These are phyloP conservation scores for Antitrichia curtipendula DNA, from an alignment of 225 moss, liverwort and hornwort species.

Conservation along the genomic window DNA sequence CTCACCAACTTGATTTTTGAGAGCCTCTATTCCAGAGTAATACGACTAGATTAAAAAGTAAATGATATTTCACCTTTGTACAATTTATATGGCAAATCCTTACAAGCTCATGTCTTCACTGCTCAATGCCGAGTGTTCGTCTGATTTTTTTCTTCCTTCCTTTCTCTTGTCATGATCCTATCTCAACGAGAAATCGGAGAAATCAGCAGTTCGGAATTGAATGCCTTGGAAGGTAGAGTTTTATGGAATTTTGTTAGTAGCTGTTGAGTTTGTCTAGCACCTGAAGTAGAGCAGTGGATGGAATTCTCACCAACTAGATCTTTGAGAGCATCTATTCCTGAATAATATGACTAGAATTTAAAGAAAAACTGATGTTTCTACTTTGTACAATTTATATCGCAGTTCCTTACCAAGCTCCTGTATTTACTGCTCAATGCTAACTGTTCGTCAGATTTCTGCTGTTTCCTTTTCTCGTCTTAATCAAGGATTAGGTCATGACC, in stretches of 20 bases:
- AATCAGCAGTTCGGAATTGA: conserved; percentile 23
- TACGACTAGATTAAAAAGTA: neutral
- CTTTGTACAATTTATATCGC: conserved; percentile 3
- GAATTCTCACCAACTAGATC: neutral
- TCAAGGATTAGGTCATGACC: neutral
- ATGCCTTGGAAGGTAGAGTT: neutral
- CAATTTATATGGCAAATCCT: neutral
- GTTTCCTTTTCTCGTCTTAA: neutral
- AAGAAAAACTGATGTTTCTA: neutral
- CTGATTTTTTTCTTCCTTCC: neutral
- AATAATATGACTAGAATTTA: neutral
- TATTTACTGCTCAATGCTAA: neutral
- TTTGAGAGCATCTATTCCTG: neutral
- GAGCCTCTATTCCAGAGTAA: neutral
- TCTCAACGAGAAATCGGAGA: conserved; percentile 49
- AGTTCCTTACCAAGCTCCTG: neutral
- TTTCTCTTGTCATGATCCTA: neutral
- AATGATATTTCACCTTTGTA: neutral
- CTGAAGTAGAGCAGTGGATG: neutral
- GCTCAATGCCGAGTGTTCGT: neutral
- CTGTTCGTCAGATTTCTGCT: neutral
- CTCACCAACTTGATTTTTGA: neutral
- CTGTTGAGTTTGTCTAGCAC: neutral
- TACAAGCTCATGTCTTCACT: neutral
- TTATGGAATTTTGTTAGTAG: neutral